These are phyloP conservation scores for Aspergillus diversus DNA, from an alignment of 495 filamentous ascomycete genomes.

Conservation along the genomic window DNA sequence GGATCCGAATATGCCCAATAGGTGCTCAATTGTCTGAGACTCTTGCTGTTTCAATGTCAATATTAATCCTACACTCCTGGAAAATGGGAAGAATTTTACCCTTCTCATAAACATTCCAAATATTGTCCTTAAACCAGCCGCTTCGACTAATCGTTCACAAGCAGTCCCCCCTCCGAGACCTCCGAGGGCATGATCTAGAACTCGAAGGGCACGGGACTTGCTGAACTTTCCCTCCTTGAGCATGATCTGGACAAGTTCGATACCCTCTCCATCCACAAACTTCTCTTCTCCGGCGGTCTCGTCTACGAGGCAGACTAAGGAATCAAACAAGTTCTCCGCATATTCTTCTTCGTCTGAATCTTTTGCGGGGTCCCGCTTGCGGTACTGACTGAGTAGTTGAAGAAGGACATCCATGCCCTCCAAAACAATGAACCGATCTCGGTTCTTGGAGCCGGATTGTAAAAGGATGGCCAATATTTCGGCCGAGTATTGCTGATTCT, in stretches of 20 bases:
- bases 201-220: constrained; percentile 72
- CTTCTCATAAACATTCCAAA: constrained; percentile 94
- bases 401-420: constrained; percentile 81
- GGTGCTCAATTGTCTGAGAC: constrained; percentile 71
- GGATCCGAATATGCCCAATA: constrained; percentile 86
- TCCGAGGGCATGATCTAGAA: constrained; percentile 81
- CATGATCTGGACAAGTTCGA: constrained; percentile 92
- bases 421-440: constrained; percentile 61
- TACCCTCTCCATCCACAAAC: constrained; percentile 87
- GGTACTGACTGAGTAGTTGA: constrained; percentile 84
- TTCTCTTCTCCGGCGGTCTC: constrained; percentile 74
- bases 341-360: constrained; percentile 93
- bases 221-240: constrained; percentile 78
- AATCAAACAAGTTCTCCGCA: constrained; percentile 89
- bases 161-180: constrained; percentile 59
- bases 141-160: constrained; percentile 78
- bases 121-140: constrained; percentile 79
- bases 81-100: constrained; percentile 31
- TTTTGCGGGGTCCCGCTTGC: constrained; percentile 83
- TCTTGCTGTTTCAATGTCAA: constrained; percentile 57
- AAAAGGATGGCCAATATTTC: constrained; percentile 88
- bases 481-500: constrained; percentile 96
- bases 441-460: constrained; percentile 68
- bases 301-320: constrained; percentile 77
- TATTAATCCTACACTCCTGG: neutral